Evolutionary conservation across 2,329 filamentous ascomycete genomes (phyloP), one percentile per base, ranked within the genome.

Genomic region (Fusarium udum): DNA sequence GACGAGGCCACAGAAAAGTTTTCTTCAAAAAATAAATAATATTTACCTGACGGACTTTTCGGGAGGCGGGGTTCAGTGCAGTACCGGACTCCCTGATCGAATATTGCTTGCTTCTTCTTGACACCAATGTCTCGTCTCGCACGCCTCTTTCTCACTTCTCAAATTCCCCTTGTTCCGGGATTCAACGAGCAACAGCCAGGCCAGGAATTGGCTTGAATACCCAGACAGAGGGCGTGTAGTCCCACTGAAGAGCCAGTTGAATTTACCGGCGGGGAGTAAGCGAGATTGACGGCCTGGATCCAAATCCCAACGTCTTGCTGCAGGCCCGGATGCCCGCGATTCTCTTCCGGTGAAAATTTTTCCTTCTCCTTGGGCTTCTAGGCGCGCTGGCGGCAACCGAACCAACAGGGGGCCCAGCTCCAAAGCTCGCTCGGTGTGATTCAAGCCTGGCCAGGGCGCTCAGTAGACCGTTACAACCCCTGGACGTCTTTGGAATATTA

Each of bases 201-300:
- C 58, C 63, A 55, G 51, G 40, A 55, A 39, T 55, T 55, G 51
- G 36, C 36, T 40, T 40, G 34, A 73, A 67, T 40, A 34, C 34
- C 16, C 16, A 51, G 55, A 69, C 64, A 64, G 34, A 40, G 40
- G 58, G 57, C 55, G 68, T 61, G 68, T 64, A 39, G 68, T 64
- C 61, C 76, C 74, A 77, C 76, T 59, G 67, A 63, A 72, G 68
- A 75, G 74, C 68, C 75, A 75, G 78, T 78, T 72, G 77, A 80
- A 79, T 80, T 81, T 81, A 79, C 77, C 78, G 68, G 78, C 75
- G 77, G 78, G 68, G 71, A 72, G 73, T 76, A 78, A 82, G 80
- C 80, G 80, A 82, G 78, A 82, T 82, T 74, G 80, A 82, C 67
- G 74, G 73, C 72, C 71, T 75, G 71, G 74, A 72, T 73, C 63